Base-by-base conservation (phyloP, 352 stramenopile species). In the Globisporangium acanthophoron region DNA sequence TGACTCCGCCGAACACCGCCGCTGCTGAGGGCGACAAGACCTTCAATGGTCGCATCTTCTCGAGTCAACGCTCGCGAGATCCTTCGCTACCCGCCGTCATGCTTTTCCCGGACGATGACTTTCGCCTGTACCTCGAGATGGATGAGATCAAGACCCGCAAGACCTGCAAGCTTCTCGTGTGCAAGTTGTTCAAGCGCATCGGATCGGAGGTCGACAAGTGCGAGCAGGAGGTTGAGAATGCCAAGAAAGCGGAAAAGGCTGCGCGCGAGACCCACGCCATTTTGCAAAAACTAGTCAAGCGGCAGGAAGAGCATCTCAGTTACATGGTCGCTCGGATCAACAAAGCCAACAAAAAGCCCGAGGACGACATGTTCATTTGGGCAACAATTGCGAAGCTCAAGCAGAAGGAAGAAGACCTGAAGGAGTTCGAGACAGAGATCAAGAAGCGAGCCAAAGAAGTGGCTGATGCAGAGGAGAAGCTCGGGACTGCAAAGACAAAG, bases 161-260 rank as follows among this genome's bases (percentile, higher is more conserved):
- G 1, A 21, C 31, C 21, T 46, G n/a, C 6, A 65, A 77, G 29
- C 65, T 73, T 9, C 54, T 85, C 8, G 66, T 78, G 9, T 80
- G 71, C 50, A 82, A 80, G 39, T 20, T 85, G 18, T 83, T 83
- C 62, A 85, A 85, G 62, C 65, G 70, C 5, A 68, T 80, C 29
- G 74, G 69, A 18, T 78, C 69, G 0, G 52, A 62, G 5, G 62
- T 57, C 4, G 74, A 69, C 46, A 51, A 59, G 3, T 35, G 69
- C 3, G 46, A 65, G 31, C 35, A 80, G 8, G 45, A 74, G 24
- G 55, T 66, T 3, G 43, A 63, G 16, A 58, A 48, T 16, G 59
- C 59, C 1, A 8, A 47, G 5, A 55, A 69, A 0, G 60, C 56
- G 12, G 39, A 70, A 16, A 47, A 66, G 18, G 77, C 76, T 31